These are phyloP conservation scores for Pseudocercospora vitis DNA, from an alignment of 2,329 filamentous ascomycete genomes.

Conservation along the genomic window DNA sequence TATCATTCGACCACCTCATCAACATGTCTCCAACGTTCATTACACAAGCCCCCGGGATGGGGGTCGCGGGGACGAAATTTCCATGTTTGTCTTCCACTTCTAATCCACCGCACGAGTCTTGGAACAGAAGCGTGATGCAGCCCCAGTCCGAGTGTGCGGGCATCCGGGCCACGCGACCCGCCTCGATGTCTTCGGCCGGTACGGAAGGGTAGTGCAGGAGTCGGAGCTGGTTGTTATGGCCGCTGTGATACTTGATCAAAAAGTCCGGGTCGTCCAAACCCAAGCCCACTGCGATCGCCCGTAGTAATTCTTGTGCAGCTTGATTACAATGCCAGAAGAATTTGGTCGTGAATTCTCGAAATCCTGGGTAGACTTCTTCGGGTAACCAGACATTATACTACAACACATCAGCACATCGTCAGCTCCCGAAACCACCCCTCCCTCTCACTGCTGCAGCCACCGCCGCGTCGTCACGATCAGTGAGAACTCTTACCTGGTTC, in stretches of 20 bases:
- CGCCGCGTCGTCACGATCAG: too few relatives aligned
- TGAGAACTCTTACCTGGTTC: too few relatives aligned
- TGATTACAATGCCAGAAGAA: slow-evolving; percentile 39
- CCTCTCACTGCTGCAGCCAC: too few relatives aligned
- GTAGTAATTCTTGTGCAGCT: slow-evolving; percentile 35
- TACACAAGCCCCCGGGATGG: slow-evolving; percentile 40
- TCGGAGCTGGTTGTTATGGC: slow-evolving; percentile 29
- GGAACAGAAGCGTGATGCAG: slow-evolving; percentile 45
- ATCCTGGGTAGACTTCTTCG: slow-evolving; percentile 47
- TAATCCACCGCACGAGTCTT: slow-evolving; percentile 36
- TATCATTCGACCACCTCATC: slow-evolving; percentile 44
- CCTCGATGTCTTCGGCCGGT: slow-evolving; percentile 35
- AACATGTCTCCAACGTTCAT: slow-evolving; percentile 46
- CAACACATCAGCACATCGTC: too few relatives aligned
- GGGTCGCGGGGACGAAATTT: slow-evolving; percentile 43
- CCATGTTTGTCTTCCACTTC: slow-evolving; percentile 47
- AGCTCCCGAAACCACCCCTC: too few relatives aligned
- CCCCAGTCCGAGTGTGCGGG: slow-evolving; percentile 47
- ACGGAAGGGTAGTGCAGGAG: slow-evolving; percentile 45
- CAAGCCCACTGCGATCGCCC: slow-evolving; percentile 38
- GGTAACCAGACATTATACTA: slow-evolving; percentile 53
- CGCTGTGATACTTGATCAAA: slow-evolving; percentile 25
- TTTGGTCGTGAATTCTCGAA: slow-evolving; percentile 37
- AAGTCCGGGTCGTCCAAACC: slow-evolving; percentile 26
- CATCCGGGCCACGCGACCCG: slow-evolving; percentile 35